Evolutionary conservation across 2,329 filamentous ascomycete species (phyloP).

Genomic region (Aspergillus chevalieri): DNA sequence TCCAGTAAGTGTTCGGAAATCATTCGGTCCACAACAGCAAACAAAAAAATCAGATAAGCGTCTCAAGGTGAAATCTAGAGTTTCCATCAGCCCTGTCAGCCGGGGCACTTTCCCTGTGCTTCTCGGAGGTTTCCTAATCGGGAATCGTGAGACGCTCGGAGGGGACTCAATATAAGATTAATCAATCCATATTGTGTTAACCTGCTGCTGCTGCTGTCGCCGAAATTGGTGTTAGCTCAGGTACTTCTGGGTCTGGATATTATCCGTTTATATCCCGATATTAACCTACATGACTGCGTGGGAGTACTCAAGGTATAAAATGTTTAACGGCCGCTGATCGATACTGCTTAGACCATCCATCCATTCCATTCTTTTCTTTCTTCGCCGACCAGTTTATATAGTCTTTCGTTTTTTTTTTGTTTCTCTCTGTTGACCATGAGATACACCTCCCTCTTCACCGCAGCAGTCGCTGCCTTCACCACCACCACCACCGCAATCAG

Average conservation of each 20-base stretch:
- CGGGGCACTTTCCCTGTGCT: neutral
- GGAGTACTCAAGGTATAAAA: neutral
- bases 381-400: neutral
- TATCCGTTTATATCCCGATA: neutral
- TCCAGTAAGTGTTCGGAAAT: neutral
- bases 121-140: neutral
- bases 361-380: conserved; percentile 2
- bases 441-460: conserved; percentile 9
- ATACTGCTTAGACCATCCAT: neutral
- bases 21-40: neutral
- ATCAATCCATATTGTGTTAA: neutral
- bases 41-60: neutral
- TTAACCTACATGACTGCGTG: neutral
- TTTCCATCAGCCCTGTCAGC: neutral
- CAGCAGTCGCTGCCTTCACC: conserved; percentile 12
- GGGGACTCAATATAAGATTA: neutral
- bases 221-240: neutral
- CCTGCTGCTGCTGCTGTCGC: neutral
- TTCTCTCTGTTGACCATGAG: conserved; percentile 13
- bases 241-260: neutral
- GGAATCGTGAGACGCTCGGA: neutral
- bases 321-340: neutral
- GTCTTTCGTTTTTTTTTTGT: conserved; percentile 1
- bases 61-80: neutral
- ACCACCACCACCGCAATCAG: conserved; percentile 11